These are phyloP conservation scores for Hypseocharis bilobata DNA, from an alignment of 441 rosid species.

Conservation along the genomic window DNA sequence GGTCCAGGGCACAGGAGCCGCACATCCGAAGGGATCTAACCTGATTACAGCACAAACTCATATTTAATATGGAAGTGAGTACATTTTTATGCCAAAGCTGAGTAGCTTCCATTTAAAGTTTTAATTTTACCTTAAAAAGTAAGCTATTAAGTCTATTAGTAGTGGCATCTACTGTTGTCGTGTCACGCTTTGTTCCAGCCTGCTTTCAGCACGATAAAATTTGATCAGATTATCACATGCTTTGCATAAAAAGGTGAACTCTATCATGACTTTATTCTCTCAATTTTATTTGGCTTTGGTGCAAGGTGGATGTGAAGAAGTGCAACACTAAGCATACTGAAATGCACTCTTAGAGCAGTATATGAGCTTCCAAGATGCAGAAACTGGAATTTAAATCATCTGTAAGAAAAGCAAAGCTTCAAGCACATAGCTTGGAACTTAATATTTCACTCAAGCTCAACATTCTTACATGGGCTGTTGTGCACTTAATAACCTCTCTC, in stretches of 20 bases:
- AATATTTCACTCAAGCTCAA: too few relatives aligned
- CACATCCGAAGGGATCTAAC: slow-evolving; percentile 88
- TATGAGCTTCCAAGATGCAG: too few relatives aligned
- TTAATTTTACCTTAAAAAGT: slow-evolving; percentile 54
- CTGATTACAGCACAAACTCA: slow-evolving; percentile 33
- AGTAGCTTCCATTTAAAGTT: neutral
- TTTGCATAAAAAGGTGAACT: neutral
- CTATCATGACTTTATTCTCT: too few relatives aligned
- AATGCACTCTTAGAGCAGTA: too few relatives aligned
- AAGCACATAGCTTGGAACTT: too few relatives aligned
- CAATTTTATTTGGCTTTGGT: too few relatives aligned
- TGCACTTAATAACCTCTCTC: too few relatives aligned
- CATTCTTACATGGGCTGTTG: too few relatives aligned
- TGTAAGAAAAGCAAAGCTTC: too few relatives aligned
- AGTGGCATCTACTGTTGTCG: slow-evolving; percentile 52
- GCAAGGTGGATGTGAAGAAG: too few relatives aligned
- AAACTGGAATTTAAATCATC: too few relatives aligned
- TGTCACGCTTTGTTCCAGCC: slow-evolving; percentile 81
- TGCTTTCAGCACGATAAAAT: slow-evolving; percentile 26
- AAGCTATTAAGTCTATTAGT: slow-evolving; percentile 70
- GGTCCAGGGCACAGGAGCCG: slow-evolving; percentile 90
- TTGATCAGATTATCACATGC: slow-evolving; percentile 19
- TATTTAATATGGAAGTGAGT: neutral
- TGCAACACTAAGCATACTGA: too few relatives aligned
- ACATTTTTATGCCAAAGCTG: neutral